Percentiles rank a stretch among this genome's conserved stretches.
These are phyloP conservation scores for Kwoniella shivajii DNA, from an alignment of 1,284 basidiomycete genomes.

Conservation along the genomic window DNA sequence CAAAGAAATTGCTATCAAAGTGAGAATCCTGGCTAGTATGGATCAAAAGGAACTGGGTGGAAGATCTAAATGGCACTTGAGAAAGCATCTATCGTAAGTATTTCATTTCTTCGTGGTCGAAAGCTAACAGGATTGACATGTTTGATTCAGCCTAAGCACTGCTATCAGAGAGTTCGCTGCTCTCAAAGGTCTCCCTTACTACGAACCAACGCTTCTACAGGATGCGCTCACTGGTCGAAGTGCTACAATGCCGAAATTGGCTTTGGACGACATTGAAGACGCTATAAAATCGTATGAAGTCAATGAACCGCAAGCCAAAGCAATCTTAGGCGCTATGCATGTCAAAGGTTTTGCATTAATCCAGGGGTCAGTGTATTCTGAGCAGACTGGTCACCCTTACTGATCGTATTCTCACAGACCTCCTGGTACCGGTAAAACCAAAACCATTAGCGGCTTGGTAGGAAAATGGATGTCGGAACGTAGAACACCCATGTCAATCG, in stretches of 20 bases:
- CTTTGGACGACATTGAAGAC: conserved; percentile 62
- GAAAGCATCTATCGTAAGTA: conserved; percentile 78
- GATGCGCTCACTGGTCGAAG: conserved; percentile 71
- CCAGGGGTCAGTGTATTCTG: conserved; percentile 73
- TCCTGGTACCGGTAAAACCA: conserved; percentile 98
- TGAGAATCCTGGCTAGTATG: conserved; percentile 55
- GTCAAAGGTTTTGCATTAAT: conserved; percentile 86
- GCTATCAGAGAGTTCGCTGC: conserved; percentile 90
- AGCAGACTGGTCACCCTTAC: background rate
- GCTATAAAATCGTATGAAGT: conserved; percentile 74
- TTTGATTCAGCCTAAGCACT: conserved; percentile 71
- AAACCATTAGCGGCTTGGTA: conserved; percentile 94
- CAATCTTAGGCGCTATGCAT: conserved; percentile 75
- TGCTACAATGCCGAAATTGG: conserved; percentile 58
- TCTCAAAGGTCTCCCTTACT: conserved; percentile 77
- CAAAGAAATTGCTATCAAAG: conserved; percentile 56
- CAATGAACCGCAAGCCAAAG: conserved; percentile 92
- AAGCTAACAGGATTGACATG: background rate
- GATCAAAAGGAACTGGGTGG: conserved; percentile 49
- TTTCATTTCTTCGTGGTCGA: background rate
- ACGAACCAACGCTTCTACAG: conserved; percentile 65
- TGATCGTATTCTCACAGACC: conserved; percentile 61
- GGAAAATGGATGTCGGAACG: conserved; percentile 75
- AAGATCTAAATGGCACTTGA: conserved; percentile 71
- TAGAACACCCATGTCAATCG: conserved; percentile 58